Evolutionary conservation across 495 filamentous ascomycete species (phyloP).

Genomic region (Polyplosphaeria fusca): DNA sequence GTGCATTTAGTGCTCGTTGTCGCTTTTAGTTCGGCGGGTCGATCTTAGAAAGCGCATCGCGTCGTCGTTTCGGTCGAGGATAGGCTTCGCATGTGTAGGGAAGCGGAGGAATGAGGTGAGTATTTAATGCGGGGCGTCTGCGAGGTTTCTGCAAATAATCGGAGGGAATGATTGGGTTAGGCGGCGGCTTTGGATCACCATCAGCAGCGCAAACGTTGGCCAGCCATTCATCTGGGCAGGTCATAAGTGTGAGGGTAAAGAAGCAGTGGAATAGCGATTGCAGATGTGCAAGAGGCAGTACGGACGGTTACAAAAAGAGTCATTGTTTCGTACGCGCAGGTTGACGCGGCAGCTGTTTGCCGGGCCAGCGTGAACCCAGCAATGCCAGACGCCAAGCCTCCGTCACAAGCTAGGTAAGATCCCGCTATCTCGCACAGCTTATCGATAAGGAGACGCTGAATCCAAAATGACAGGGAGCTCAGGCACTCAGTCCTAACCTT

Average conservation of each 20-base stretch:
- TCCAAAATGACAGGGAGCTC: too few species aligned
- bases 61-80: constrained; percentile 13
- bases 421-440: too few species aligned
- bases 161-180: constrained; percentile 19
- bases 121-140: constrained; percentile 16
- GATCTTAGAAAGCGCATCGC: constrained; percentile 22
- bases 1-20: constrained; percentile 12
- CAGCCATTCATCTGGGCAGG: constrained; percentile 17
- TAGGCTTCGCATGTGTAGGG: constrained; percentile 7
- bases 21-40: constrained; percentile 23
- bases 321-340: too few species aligned
- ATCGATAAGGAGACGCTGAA: too few species aligned
- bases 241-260: constrained; percentile 11
- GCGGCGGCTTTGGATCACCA: constrained; percentile 24
- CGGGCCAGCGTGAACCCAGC: too few species aligned
- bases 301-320: too few species aligned
- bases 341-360: too few species aligned
- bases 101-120: constrained; percentile 18
- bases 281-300: too few species aligned
- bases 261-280: constrained; percentile 1
- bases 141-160: constrained; percentile 25
- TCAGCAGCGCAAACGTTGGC: constrained; percentile 16
- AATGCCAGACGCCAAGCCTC: too few species aligned
- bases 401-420: too few species aligned
- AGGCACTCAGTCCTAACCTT: too few species aligned